Percentiles rank a stretch among this genome's conserved stretches.
Conservation (phyloP, 2,329 filamentous ascomycete species). For the Aspergillus floridensis region DNA sequence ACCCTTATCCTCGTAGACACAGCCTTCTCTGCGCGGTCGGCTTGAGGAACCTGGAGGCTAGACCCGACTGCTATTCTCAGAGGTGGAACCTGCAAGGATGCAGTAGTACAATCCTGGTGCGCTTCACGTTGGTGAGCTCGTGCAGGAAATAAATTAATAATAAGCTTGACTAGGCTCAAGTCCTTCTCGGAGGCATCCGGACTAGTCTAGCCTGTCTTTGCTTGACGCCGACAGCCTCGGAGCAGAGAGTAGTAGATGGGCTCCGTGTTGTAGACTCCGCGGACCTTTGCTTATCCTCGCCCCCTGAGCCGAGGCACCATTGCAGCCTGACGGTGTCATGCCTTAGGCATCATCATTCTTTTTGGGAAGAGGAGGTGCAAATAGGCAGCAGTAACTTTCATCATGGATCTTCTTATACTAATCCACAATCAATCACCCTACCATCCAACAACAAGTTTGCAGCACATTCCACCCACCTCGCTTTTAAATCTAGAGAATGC, state of each 20-base stretch:
- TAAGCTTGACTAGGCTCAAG: not conserved
- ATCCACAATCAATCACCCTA: no score
- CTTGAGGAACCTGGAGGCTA: not conserved
- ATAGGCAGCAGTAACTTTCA: not conserved
- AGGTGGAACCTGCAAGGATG: not conserved
- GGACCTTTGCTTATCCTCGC: not conserved
- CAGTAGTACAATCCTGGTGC: not conserved
- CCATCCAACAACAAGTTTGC: no score
- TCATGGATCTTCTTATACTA: no score
- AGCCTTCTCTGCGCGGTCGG: not conserved
- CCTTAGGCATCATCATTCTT: not conserved
- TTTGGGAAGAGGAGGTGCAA: not conserved
- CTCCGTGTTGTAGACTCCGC: not conserved
- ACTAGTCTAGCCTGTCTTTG: not conserved
- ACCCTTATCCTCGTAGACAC: not conserved
- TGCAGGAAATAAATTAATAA: not conserved
- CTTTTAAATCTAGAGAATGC: no score
- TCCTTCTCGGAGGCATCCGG: not conserved
- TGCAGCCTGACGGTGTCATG: not conserved
- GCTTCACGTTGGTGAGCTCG: not conserved
- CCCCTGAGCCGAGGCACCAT: not conserved
- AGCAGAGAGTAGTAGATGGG: not conserved
- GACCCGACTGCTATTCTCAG: not conserved
- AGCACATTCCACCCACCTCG: no score
- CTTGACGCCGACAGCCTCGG: not conserved